phyloP scores from a whole-genome alignment of 1,284 basidiomycete genomes.

The Quambalaria eucalypti region DNA sequence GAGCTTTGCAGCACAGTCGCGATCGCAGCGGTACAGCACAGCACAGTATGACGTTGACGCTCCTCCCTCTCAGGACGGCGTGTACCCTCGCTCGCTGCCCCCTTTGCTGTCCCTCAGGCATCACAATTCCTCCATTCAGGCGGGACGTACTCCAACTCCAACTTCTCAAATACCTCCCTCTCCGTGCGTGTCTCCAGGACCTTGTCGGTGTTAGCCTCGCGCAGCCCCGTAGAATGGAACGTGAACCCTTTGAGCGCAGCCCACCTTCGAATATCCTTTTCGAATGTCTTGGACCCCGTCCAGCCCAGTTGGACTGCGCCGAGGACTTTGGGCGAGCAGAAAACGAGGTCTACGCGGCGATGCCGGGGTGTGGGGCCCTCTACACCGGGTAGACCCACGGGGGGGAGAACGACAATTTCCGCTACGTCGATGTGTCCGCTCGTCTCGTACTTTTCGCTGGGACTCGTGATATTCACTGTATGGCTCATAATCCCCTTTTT shows the following conservation, averaged over 20 bases:
- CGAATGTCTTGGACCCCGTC: constrained; percentile 27
- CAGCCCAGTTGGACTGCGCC: constrained; percentile 32
- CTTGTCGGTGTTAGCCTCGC: constrained; percentile 9
- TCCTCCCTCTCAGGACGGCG: too few species aligned
- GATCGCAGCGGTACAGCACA: too few species aligned
- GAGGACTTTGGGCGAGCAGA: constrained; percentile 21
- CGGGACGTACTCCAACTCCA: constrained; percentile 22
- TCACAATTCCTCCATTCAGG: constrained; percentile 36
- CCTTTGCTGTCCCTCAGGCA: too few species aligned
- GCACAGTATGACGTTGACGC: too few species aligned
- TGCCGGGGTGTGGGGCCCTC: not conserved
- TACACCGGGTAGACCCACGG: not conserved
- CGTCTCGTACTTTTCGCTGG: not conserved
- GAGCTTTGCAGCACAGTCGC: too few species aligned
- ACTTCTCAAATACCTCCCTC: constrained; percentile 9
- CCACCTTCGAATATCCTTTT: constrained; percentile 27
- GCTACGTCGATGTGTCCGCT: constrained; percentile 19
- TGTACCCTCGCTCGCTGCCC: too few species aligned
- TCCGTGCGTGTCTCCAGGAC: constrained; percentile 23
- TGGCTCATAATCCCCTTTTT: constrained; percentile 17
- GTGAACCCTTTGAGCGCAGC: constrained; percentile 20
- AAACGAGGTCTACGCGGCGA: constrained; percentile 10
- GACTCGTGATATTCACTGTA: constrained; percentile 24
- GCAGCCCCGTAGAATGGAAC: constrained; percentile 26
- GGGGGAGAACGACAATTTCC: constrained; percentile 29